Percentiles rank a stretch among this genome's conserved stretches.
These are phyloP conservation scores for Thraustochytrium striatum DNA, from an alignment of 352 stramenopile genomes.

Conservation along the genomic window DNA sequence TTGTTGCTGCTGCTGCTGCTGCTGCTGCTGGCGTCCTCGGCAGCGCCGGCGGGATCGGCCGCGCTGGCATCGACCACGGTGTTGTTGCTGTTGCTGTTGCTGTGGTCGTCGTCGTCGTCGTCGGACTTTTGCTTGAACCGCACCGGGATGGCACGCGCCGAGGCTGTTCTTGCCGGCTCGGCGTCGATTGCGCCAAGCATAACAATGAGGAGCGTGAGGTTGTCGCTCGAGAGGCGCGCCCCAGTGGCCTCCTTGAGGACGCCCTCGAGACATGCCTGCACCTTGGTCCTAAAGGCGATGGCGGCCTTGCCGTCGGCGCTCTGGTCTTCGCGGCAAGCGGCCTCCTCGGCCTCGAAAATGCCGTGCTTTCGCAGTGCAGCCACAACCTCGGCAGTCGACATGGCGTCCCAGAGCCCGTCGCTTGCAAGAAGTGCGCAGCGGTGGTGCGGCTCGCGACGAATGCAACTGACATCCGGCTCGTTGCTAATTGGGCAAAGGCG, in stretches of 20 bases:
- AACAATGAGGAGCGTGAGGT: conserved; percentile 16
- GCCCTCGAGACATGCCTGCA: background rate
- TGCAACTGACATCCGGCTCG: conserved; percentile 32
- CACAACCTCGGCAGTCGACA: conserved; percentile 12
- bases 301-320: background rate
- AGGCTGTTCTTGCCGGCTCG: background rate
- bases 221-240: conserved; percentile 27
- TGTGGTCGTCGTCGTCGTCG: no score
- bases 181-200: background rate
- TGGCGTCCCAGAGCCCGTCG: conserved; percentile 36
- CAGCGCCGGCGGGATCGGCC: no score
- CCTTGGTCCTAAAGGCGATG: background rate
- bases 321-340: background rate
- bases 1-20: no score
- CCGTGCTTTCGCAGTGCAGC: background rate
- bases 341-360: background rate
- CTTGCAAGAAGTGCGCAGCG: conserved; percentile 28
- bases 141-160: background rate
- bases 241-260: conserved; percentile 24
- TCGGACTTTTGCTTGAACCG: no score
- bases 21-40: no score
- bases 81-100: no score
- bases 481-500: conserved; percentile 26
- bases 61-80: no score
- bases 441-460: conserved; percentile 15